A percentile compares a stretch with the other conserved stretches of the same genome.
Conservation (phyloP, 352 stramenopile species). For the Pythium folliculosum region DNA sequence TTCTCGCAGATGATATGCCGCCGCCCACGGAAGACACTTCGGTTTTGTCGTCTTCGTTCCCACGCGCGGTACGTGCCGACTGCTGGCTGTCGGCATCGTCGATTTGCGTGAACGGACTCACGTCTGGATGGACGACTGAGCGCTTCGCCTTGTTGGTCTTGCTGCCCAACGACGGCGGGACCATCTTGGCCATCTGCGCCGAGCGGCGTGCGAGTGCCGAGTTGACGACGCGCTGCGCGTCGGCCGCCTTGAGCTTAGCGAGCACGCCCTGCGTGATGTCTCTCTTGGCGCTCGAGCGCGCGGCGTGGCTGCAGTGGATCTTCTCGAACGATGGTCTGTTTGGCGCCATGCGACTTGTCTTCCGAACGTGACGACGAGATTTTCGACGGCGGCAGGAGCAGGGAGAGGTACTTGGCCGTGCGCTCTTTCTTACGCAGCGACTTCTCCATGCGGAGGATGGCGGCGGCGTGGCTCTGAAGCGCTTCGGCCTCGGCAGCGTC, state of each 20-base stretch:
- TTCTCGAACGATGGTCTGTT: constrained; percentile 13
- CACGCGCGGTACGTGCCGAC: not conserved
- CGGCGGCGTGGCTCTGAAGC: constrained; percentile 52
- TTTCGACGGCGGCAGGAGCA: constrained; percentile 28
- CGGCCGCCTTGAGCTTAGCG: constrained; percentile 24
- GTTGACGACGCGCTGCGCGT: constrained; percentile 18
- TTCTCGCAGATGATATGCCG: not conserved
- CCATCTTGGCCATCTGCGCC: not conserved
- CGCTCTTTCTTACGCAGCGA: constrained; percentile 39
- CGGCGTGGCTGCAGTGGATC: not conserved
- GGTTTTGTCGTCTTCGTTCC: not conserved
- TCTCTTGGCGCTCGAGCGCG: constrained; percentile 34
- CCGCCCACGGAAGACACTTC: not conserved
- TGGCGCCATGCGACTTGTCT: too few species aligned
- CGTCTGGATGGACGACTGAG: constrained; percentile 20
- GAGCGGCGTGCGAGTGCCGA: constrained; percentile 10
- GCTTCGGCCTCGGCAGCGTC: constrained; percentile 59
- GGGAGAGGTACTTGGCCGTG: constrained; percentile 39
- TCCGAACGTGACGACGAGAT: not conserved
- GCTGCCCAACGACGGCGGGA: not conserved
- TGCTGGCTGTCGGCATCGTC: not conserved
- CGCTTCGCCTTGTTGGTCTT: constrained; percentile 16
- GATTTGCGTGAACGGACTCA: not conserved
- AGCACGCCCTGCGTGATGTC: constrained; percentile 33
- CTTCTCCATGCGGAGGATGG: constrained; percentile 58